Base-by-base conservation (phyloP, 371 early-diverging fungal genomes). In the Lichtheimia corymbifera region DNA sequence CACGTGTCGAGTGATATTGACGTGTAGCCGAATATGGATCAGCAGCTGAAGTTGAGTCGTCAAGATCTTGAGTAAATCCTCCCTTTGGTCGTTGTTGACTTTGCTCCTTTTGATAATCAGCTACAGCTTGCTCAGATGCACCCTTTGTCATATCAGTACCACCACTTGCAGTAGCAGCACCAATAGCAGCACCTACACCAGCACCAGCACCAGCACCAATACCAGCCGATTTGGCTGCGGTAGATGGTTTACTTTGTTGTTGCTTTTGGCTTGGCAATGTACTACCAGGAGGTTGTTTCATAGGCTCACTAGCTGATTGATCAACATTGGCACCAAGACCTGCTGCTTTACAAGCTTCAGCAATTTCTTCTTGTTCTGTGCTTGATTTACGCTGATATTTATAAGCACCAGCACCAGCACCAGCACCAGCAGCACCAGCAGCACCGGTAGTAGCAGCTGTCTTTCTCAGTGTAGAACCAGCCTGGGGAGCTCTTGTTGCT, bases 191-290 rank as follows among this genome's bases (percentile, higher is more conserved):
- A 44, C 44, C 24, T 7, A 24, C 41, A 43, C 42, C 44, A 20
- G 56, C 56, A 27, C 56, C 56, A 22, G 56, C 56, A 42, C 56
- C 42, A 44, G 42, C 42, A 5, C 22, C 56, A 41, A 25, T 43
- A 35, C 43, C 55, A 50, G 24, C 18, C 3, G 9, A 20, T 24
- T 12, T 25, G 22, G 22, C 18, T 24, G 50, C 4, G 14, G 50
- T 22, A 50, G 50, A 13, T 43, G 12, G 43, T 43, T 43, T 12
- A 18, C 20, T 9, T 2, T 6, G 20, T 47, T 47, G 52, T 52
- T 15, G 4, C 25, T 51, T 2, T 51, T 15, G 22, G 14, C 15
- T 25, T 13, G 18, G 15, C 27, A 14, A 27, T 52, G 15, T 15
- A 1, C 52, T 18, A 52, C 52, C 20, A 24, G 25, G 20, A 15